Conservation (phyloP, 1,139 yeast genomes). For the Torulaspora globosa region DNA sequence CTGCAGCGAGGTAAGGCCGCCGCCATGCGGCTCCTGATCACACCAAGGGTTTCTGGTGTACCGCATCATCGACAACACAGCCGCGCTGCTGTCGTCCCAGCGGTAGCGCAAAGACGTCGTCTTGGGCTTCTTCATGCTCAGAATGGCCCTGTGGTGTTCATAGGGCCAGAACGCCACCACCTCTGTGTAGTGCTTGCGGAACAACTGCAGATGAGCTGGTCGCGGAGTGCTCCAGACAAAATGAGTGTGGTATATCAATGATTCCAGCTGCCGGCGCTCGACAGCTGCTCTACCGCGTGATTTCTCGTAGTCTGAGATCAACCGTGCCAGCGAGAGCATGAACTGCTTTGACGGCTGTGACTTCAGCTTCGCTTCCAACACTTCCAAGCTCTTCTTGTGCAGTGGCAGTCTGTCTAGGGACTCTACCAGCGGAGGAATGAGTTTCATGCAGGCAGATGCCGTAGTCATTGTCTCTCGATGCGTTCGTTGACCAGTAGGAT, state of each 20-base stretch:
- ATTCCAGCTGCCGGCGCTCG: slow-evolving; percentile 14
- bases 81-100: slow-evolving; percentile 17
- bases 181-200: slow-evolving; percentile 16
- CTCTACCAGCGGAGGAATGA: slow-evolving; percentile 2
- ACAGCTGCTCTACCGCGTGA: slow-evolving; percentile 3
- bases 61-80: slow-evolving; percentile 13
- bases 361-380: slow-evolving; percentile 7
- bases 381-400: slow-evolving; percentile 14
- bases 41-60: slow-evolving; percentile 18
- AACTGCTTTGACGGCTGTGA: not conserved
- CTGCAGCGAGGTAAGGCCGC: slow-evolving; percentile 10
- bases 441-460: not conserved
- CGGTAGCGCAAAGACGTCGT: slow-evolving; percentile 14
- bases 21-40: not conserved
- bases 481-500: not conserved
- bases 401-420: slow-evolving; percentile 14
- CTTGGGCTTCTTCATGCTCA: slow-evolving; percentile 18
- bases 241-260: slow-evolving; percentile 18
- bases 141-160: slow-evolving; percentile 19
- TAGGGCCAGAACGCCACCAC: slow-evolving; percentile 24
- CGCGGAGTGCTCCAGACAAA: slow-evolving; percentile 16
- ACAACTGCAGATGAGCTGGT: slow-evolving; percentile 17
- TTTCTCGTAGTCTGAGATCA: slow-evolving; percentile 5
- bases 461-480: not conserved
- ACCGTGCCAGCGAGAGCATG: slow-evolving; percentile 4